phyloP scores from a whole-genome alignment of 2,329 filamentous ascomycete species.

The Colletotrichum camelliae region DNA sequence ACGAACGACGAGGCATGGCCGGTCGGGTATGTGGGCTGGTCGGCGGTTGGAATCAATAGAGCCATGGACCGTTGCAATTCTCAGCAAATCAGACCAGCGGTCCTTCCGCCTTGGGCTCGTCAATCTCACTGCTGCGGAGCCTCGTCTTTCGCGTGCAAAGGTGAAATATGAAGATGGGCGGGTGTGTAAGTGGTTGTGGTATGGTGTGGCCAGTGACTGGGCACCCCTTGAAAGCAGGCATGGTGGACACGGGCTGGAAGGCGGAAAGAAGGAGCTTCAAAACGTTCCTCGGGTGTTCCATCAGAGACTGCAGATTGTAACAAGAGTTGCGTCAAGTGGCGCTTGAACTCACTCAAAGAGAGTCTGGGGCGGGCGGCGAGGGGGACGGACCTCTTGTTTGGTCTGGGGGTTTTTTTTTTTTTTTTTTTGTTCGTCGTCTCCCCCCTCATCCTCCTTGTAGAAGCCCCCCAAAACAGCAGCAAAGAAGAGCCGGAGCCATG shows the following conservation, averaged over 20 bases:
- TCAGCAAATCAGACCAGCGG: neutral
- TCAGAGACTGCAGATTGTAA: slow-evolving; percentile 31
- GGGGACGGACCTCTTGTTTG: neutral
- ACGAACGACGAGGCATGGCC: neutral
- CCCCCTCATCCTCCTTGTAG: neutral
- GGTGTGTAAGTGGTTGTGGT: neutral
- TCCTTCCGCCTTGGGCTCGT: neutral
- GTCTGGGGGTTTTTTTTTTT: neutral
- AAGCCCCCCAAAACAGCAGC: neutral
- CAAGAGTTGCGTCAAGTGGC: slow-evolving; percentile 43
- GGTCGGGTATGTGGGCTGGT: neutral
- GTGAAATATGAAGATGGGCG: neutral
- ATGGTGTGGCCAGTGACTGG: neutral
- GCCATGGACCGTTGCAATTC: neutral
- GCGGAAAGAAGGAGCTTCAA: slow-evolving; percentile 13
- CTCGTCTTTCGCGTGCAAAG: neutral
- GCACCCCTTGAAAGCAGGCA: neutral
- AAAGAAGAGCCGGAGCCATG: neutral
- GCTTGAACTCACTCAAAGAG: slow-evolving; percentile 29
- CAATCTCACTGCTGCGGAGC: neutral
- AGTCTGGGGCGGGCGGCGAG: slow-evolving; percentile 6
- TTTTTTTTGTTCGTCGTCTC: neutral
- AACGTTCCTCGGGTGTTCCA: slow-evolving; percentile 36
- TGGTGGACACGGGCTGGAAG: slow-evolving; percentile 3
- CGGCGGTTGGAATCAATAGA: neutral